A percentile compares a stretch with the other conserved stretches of the same genome.
Evolutionary conservation across 1,284 basidiomycete species (phyloP).

Genomic region (Pholiota adiposa): DNA sequence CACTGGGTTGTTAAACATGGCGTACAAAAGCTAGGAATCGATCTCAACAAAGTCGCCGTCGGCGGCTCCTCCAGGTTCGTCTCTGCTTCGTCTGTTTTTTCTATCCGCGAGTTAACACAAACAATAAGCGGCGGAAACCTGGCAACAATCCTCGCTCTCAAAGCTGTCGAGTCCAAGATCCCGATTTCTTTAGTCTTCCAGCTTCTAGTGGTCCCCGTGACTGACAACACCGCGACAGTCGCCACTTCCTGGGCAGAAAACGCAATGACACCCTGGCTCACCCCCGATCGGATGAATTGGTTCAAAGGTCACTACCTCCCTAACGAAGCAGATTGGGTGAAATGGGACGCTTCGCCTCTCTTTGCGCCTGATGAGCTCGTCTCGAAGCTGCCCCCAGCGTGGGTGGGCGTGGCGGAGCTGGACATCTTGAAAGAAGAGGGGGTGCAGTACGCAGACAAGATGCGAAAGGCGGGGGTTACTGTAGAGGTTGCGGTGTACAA

Average conservation of each 20-base stretch:
- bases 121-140: slow-evolving; percentile 68
- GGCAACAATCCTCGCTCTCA: slow-evolving; percentile 67
- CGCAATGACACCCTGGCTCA: slow-evolving; percentile 60
- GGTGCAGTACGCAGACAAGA: slow-evolving; percentile 63
- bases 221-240: slow-evolving; percentile 64
- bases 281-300: slow-evolving; percentile 72
- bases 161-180: slow-evolving; percentile 53
- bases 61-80: slow-evolving; percentile 73
- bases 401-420: slow-evolving; percentile 66
- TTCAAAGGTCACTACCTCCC: slow-evolving; percentile 72
- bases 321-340: slow-evolving; percentile 56
- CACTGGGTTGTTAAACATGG: slow-evolving; percentile 60
- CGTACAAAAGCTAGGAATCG: slow-evolving; percentile 31
- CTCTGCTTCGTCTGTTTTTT: background rate
- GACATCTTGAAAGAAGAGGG: slow-evolving; percentile 75
- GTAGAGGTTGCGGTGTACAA: slow-evolving; percentile 62
- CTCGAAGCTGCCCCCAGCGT: slow-evolving; percentile 56
- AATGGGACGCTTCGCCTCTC: slow-evolving; percentile 73
- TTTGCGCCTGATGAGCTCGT: slow-evolving; percentile 64
- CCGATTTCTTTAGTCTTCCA: slow-evolving; percentile 66
- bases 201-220: slow-evolving; percentile 72
- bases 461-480: slow-evolving; percentile 56
- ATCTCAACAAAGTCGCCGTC: slow-evolving; percentile 41
- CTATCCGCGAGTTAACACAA: background rate
- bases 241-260: slow-evolving; percentile 63